phyloP scores from a whole-genome alignment of 441 rosid species.

The Populus hybrid region DNA sequence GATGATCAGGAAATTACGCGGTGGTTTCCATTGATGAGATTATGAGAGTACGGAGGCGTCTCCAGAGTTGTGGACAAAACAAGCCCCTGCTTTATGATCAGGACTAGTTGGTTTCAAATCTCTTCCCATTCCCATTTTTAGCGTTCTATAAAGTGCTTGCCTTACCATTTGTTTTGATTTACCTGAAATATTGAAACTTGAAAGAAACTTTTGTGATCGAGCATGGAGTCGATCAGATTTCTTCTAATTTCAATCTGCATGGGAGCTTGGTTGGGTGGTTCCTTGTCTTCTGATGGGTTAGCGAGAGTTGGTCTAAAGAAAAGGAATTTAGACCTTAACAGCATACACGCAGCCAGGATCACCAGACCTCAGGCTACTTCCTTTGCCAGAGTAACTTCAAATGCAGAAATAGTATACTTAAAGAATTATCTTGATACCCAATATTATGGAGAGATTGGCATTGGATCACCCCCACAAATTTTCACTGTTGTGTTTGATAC shows the following conservation, averaged over 20 bases:
- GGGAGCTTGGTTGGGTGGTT: slow-evolving; percentile 31
- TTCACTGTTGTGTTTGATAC: slow-evolving; percentile 60
- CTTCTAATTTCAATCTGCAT: slow-evolving; percentile 28
- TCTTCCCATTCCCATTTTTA: neutral
- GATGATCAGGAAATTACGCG: slow-evolving; percentile 27
- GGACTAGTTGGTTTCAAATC: neutral
- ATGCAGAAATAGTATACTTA: slow-evolving; percentile 44
- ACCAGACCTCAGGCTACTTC: slow-evolving; percentile 12
- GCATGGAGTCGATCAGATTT: slow-evolving; percentile 27
- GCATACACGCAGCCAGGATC: slow-evolving; percentile 35
- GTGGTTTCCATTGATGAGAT: slow-evolving; percentile 22
- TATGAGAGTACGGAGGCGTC: neutral
- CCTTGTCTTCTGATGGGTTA: slow-evolving; percentile 32
- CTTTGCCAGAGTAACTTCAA: slow-evolving; percentile 6
- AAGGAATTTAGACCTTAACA: slow-evolving; percentile 34
- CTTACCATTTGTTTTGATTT: neutral
- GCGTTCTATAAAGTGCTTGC: neutral
- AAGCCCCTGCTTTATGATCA: neutral
- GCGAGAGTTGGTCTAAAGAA: slow-evolving; percentile 47
- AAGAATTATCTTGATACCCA: slow-evolving; percentile 77
- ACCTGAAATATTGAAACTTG: no score
- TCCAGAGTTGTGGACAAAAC: slow-evolving; percentile 5
- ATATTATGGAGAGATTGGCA: slow-evolving; percentile 86
- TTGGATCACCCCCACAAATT: slow-evolving; percentile 62
- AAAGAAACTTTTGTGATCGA: neutral